Evolutionary conservation across 2,329 filamentous ascomycete species (phyloP), one percentile per base, ranked within the genome.

Genomic region (Emergomyces orientalis): DNA sequence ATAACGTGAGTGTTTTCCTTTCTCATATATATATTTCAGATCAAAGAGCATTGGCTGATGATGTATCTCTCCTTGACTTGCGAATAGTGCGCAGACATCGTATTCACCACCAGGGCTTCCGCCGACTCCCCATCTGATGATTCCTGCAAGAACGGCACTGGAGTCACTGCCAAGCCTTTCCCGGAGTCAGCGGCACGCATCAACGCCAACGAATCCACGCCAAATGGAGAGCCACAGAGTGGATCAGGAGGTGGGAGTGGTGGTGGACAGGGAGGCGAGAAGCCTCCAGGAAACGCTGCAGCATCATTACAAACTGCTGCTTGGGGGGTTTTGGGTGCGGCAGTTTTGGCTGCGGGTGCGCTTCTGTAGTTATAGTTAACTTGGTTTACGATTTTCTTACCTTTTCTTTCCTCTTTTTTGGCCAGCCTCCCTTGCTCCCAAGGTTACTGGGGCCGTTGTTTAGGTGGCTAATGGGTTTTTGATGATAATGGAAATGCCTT

Each of bases 51-150:
- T 47, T 52, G 14, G 39, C 55, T 11, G 27, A 43, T 49, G 22
- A 59, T 37, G 61, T 54, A 66, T 63, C 54, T 54, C 43, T 27
- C 13, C 22, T 17, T 25, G 11, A 19, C 45, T 19, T 41, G 32
- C 7, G 5, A 37, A 47, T 64, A 88, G 85, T 92, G 89, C 74
- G 86, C 88, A 70, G 88, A 92, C 69, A 84, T 91, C 67, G 86
- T 83, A 32, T 87, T 92, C 76, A 82, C 80, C 39, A 76, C 77
- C 60, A 76, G 77, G 13, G 79, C 83, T 4, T 77, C 80, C 9
- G 77, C 81, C 9, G 77, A 81, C 19, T 71, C 76, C 32, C 76
- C 72, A 43, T 30, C 69, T 72, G 45, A 27, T 27, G 75, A 76
- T 49, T 74, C 80, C 63, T 90, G 87, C 80, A 77, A 75, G 66